Evolutionary conservation across 495 filamentous ascomycete species (phyloP).

Genomic region (Trichocladium antarcticum): DNA sequence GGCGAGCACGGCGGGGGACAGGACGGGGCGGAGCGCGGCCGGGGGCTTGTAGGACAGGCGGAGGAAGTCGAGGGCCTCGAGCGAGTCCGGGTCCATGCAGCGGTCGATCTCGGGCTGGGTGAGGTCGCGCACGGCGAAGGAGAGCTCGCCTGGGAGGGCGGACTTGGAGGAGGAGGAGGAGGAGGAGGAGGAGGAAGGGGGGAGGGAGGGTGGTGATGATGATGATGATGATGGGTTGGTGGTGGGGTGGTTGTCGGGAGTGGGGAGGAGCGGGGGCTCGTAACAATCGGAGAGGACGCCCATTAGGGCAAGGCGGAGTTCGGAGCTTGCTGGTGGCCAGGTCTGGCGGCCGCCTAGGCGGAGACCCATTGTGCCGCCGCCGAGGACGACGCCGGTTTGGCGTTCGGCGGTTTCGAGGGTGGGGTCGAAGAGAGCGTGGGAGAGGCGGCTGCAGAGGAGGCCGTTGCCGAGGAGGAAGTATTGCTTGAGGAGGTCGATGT

Average conservation of each 20-base stretch:
- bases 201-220: too few relatives aligned
- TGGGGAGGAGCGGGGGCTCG: conserved; percentile 14
- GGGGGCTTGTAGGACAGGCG: conserved; percentile 77
- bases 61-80: conserved; percentile 86
- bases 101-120: conserved; percentile 60
- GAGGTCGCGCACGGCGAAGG: conserved; percentile 78
- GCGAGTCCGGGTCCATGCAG: conserved; percentile 64
- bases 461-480: conserved; percentile 82
- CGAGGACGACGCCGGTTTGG: conserved; percentile 52
- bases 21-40: conserved; percentile 55
- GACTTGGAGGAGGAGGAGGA: conserved; percentile 18
- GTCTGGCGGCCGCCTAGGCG: conserved; percentile 62
- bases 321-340: conserved; percentile 91
- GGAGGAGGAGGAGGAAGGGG: neutral
- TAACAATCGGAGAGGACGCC: conserved; percentile 74
- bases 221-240: conserved; percentile 4
- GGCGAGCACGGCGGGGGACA: conserved; percentile 53
- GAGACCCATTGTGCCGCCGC: conserved; percentile 65
- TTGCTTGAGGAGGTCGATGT: conserved; percentile 63
- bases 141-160: conserved; percentile 68
- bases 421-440: conserved; percentile 74
- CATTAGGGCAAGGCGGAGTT: conserved; percentile 77
- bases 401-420: conserved; percentile 73
- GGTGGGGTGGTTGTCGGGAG: too few relatives aligned
- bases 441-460: conserved; percentile 64